These are phyloP conservation scores for Flaveria linearis DNA, from an alignment of 129 eudicot species.

Conservation along the genomic window DNA sequence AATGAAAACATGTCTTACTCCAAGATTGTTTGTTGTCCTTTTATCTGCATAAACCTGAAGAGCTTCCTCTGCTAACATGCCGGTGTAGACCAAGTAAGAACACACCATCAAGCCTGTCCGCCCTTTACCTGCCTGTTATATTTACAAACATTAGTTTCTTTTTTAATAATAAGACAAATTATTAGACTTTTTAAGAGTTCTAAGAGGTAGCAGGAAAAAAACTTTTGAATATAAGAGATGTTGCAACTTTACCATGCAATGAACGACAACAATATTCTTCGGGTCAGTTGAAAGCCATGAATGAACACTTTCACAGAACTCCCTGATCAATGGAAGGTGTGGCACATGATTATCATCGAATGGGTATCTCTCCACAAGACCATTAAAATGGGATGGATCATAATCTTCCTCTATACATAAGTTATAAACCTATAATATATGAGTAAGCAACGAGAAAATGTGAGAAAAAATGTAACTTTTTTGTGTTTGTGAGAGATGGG, in stretches of 20 bases:
- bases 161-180: neutral
- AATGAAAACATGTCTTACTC: constrained; percentile 38
- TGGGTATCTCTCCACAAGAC: constrained; percentile 71
- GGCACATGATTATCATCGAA: constrained; percentile 87
- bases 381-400: constrained; percentile 71
- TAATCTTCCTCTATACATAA: constrained; percentile 73
- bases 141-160: neutral
- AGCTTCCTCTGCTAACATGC: constrained; percentile 73
- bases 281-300: constrained; percentile 75
- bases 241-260: constrained; percentile 67
- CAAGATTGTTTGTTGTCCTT: constrained; percentile 73
- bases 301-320: constrained; percentile 65
- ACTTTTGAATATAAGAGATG: neutral
- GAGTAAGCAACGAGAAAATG: neutral
- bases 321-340: constrained; percentile 58
- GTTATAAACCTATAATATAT: constrained; percentile 59
- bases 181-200: neutral
- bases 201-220: neutral
- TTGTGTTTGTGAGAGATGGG: neutral
- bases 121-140: constrained; percentile 80
- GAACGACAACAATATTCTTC: constrained; percentile 69
- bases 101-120: constrained; percentile 86
- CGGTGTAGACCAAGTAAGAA: constrained; percentile 61
- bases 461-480: neutral
- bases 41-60: constrained; percentile 77